Percentiles rank a stretch among this genome's conserved stretches.
Conservation (phyloP, 1,284 basidiomycete genomes). For the Moesziomyces sp. region DNA sequence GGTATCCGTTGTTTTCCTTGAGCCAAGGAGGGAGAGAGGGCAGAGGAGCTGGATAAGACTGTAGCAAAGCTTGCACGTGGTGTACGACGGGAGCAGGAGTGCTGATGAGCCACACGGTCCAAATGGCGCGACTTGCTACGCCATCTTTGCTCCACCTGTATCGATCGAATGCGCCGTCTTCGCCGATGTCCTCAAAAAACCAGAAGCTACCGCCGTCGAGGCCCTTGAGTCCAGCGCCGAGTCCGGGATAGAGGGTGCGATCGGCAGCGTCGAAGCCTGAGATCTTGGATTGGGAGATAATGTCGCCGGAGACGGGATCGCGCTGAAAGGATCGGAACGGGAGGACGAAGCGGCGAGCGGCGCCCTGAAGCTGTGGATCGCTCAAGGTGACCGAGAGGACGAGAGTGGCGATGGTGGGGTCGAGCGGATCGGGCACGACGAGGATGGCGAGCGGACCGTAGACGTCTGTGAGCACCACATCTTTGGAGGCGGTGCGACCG, state of each 20-base stretch:
- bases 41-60: slow-evolving; percentile 22
- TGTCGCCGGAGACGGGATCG: slow-evolving; percentile 15
- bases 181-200: slow-evolving; percentile 53
- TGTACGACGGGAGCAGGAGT: slow-evolving; percentile 38
- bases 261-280: slow-evolving; percentile 33
- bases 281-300: slow-evolving; percentile 17
- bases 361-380: slow-evolving; percentile 17
- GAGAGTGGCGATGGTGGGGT: slow-evolving; percentile 43
- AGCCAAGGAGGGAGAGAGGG: slow-evolving; percentile 35
- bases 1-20: slow-evolving; percentile 24
- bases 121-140: slow-evolving; percentile 44
- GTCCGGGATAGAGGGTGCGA: slow-evolving; percentile 33
- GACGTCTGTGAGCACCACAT: slow-evolving; percentile 37
- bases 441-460: slow-evolving; percentile 40
- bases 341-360: slow-evolving; percentile 37
- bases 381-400: slow-evolving; percentile 39
- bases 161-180: slow-evolving; percentile 45
- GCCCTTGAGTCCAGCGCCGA: slow-evolving; percentile 46
- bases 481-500: slow-evolving; percentile 17
- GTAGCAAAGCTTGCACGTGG: slow-evolving; percentile 32
- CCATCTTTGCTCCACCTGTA: slow-evolving; percentile 30
- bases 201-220: slow-evolving; percentile 52
- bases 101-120: slow-evolving; percentile 54
- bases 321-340: slow-evolving; percentile 49
- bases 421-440: slow-evolving; percentile 37